A percentile compares a stretch with the other conserved stretches of the same genome.
phyloP scores from a whole-genome alignment of 225 moss, liverwort and hornwort genomes.

The Neckera pumila region DNA sequence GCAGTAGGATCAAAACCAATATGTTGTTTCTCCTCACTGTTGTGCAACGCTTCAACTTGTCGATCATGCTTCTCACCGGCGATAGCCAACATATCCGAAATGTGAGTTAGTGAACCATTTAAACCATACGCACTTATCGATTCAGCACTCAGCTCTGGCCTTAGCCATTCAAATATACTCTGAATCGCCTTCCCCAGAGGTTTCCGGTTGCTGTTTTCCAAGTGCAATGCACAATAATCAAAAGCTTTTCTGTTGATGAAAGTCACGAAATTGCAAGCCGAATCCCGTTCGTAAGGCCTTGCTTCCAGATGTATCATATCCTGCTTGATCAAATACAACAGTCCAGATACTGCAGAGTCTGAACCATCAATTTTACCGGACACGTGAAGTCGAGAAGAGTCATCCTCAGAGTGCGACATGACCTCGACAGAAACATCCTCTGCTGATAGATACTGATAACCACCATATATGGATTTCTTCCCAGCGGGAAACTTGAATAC shows the following conservation, averaged over 20 bases:
- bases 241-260: conserved; percentile 45
- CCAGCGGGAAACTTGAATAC: conserved; percentile 18
- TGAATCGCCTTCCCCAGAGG: conserved; percentile 54
- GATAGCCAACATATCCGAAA: conserved; percentile 5
- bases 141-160: conserved; percentile 74
- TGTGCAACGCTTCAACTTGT: conserved; percentile 12
- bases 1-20: conserved; percentile 60
- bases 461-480: conserved; percentile 16
- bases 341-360: conserved; percentile 53
- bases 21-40: conserved; percentile 16
- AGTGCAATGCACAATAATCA: conserved; percentile 22
- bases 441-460: conserved; percentile 33
- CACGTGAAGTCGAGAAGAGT: conserved; percentile 23
- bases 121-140: conserved; percentile 23
- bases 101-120: conserved; percentile 14
- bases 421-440: conserved; percentile 39
- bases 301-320: conserved; percentile 36
- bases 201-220: conserved; percentile 16
- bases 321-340: conserved; percentile 55
- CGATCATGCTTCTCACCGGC: conserved; percentile 26
- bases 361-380: conserved; percentile 72
- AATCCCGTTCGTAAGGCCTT: conserved; percentile 18
- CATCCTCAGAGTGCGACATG: conserved; percentile 12
- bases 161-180: conserved; percentile 65
- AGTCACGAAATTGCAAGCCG: conserved; percentile 42